Evolutionary conservation across 495 filamentous ascomycete genomes (phyloP).

Genomic region (Chaetomium fimeti): DNA sequence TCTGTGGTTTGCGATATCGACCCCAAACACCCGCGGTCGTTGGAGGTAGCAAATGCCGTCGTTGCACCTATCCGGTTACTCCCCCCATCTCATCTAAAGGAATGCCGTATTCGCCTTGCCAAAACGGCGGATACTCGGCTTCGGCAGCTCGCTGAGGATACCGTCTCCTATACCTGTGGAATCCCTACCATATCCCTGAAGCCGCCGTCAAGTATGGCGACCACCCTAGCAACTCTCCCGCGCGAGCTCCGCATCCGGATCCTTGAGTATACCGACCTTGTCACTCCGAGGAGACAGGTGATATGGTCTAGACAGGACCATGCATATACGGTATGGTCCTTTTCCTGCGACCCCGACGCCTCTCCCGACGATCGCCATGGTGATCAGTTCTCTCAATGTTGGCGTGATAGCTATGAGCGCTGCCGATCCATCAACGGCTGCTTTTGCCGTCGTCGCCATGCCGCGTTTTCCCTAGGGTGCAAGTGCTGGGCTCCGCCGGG

Average conservation of each 20-base stretch:
- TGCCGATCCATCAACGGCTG: not conserved
- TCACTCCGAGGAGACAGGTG: not conserved
- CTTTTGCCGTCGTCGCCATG: constrained; percentile 3
- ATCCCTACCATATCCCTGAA: not conserved
- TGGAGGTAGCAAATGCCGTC: not conserved
- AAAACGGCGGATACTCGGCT: not conserved
- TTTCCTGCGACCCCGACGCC: not conserved
- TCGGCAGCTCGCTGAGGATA: not conserved
- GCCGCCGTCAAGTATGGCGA: not conserved
- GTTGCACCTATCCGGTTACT: not conserved
- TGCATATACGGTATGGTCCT: not conserved
- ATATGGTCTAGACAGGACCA: not conserved
- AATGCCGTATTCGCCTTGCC: constrained; percentile 6
- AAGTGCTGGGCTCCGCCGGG: constrained; percentile 3
- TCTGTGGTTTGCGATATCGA: constrained; percentile 14
- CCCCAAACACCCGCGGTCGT: not conserved
- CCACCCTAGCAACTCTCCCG: not conserved
- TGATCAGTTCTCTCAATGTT: not conserved
- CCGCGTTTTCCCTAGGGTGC: not conserved
- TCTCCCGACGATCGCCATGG: not conserved
- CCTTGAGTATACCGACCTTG: constrained; percentile 14
- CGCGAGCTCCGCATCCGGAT: constrained; percentile 10
- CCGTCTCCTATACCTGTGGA: not conserved
- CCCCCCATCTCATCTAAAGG: not conserved
- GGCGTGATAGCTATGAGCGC: not conserved